These are phyloP conservation scores for Aspergillus felis DNA, from an alignment of 2,329 filamentous ascomycete genomes.

Conservation along the genomic window DNA sequence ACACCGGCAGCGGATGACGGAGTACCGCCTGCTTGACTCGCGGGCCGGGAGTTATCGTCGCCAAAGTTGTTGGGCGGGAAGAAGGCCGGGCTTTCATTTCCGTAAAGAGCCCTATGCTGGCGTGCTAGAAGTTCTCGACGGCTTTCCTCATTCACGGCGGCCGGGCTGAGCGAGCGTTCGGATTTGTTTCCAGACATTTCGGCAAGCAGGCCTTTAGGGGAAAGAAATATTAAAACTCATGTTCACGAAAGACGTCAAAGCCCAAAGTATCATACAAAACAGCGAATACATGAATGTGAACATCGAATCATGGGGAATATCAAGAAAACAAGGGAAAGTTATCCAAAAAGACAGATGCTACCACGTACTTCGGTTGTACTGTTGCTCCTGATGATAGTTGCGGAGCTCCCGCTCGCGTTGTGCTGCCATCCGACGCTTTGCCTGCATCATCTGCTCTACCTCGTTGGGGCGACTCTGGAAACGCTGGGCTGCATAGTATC, in stretches of 20 bases:
- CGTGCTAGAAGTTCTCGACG: conserved; percentile 93
- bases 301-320: conserved; percentile 35
- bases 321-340: conserved; percentile 29
- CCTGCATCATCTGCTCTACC: conserved; percentile 98
- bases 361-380: conserved; percentile 93
- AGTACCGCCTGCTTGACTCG: conserved; percentile 61
- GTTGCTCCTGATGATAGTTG: conserved; percentile 99
- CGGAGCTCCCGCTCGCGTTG: conserved; percentile 98
- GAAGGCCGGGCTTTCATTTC: conserved; percentile 64
- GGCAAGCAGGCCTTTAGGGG: conserved; percentile 57
- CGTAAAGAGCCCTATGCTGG: conserved; percentile 91
- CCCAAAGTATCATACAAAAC: conserved; percentile 43
- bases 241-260: conserved; percentile 30
- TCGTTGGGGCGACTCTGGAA: conserved; percentile 85
- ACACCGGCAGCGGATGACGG: conserved; percentile 56
- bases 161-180: conserved; percentile 79
- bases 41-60: conserved; percentile 65
- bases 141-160: conserved; percentile 88
- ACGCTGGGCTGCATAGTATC: conserved; percentile 90
- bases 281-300: conserved; percentile 40
- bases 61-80: conserved; percentile 64
- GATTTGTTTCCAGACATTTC: conserved; percentile 72
- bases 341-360: conserved; percentile 33
- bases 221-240: conserved; percentile 40
- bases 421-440: conserved; percentile 97